Conservation (phyloP, 1,284 basidiomycete genomes). For the Pascua sp. region DNA sequence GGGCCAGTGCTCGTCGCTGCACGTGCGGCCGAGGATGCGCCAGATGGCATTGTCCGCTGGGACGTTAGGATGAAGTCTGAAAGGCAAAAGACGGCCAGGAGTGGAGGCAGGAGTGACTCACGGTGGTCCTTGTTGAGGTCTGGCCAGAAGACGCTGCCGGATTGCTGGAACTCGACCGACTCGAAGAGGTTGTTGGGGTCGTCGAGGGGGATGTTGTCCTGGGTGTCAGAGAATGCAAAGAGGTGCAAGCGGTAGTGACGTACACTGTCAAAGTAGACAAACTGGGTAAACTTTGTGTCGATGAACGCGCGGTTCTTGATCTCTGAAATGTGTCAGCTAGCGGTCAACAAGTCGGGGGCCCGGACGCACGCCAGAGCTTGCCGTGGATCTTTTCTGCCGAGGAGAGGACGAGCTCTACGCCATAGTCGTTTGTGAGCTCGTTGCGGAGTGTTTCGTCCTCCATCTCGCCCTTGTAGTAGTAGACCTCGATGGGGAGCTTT, state of each 20-base stretch:
- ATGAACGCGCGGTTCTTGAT: slow-evolving; percentile 48
- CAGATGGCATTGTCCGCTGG: slow-evolving; percentile 53
- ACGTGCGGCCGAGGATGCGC: slow-evolving; percentile 49
- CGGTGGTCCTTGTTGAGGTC: slow-evolving; percentile 54
- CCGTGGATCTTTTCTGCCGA: slow-evolving; percentile 23
- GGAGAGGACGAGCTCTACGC: slow-evolving; percentile 29
- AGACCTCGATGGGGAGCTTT: slow-evolving; percentile 51
- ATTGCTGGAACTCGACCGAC: slow-evolving; percentile 46
- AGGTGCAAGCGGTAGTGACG: slow-evolving; percentile 7
- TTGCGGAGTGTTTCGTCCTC: slow-evolving; percentile 30
- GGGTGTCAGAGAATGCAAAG: neutral
- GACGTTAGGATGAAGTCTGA: neutral
- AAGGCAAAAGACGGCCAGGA: neutral
- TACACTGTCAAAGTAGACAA: slow-evolving; percentile 48
- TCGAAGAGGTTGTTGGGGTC: slow-evolving; percentile 52
- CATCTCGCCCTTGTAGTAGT: slow-evolving; percentile 51
- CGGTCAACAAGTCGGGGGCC: neutral
- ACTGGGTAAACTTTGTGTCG: slow-evolving; percentile 43
- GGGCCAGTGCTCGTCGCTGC: slow-evolving; percentile 51
- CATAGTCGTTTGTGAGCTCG: slow-evolving; percentile 32
- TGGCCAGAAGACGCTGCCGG: slow-evolving; percentile 52
- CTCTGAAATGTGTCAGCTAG: slow-evolving; percentile 13
- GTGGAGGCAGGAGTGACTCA: slow-evolving; percentile 21
- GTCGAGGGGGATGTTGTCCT: slow-evolving; percentile 50
- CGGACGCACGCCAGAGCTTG: slow-evolving; percentile 35